phyloP scores from a whole-genome alignment of 139 green algal genomes.

The Coccomyxa sp. region DNA sequence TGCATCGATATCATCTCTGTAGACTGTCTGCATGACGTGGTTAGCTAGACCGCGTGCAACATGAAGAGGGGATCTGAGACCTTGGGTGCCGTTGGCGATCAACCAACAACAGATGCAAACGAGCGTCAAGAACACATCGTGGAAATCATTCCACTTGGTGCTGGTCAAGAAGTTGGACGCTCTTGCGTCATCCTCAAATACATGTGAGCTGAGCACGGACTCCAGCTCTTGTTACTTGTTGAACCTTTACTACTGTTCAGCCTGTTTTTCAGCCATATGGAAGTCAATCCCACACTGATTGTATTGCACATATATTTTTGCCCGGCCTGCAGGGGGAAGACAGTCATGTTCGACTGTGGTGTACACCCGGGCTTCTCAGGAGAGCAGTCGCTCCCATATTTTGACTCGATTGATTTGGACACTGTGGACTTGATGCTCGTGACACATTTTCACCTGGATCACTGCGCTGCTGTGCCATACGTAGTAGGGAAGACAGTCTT shows the following conservation, averaged over 20 bases:
- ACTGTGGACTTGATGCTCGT: conserved; percentile 88
- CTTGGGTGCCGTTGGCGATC: too few species aligned
- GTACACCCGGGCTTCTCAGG: conserved; percentile 91
- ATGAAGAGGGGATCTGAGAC: too few species aligned
- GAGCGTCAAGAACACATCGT: neutral
- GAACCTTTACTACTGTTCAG: too few species aligned
- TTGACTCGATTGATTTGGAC: conserved; percentile 83
- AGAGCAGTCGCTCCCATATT: conserved; percentile 80
- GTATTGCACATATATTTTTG: neutral
- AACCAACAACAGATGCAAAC: too few species aligned
- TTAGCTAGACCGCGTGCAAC: too few species aligned
- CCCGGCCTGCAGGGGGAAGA: conserved; percentile 56
- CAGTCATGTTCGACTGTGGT: conserved; percentile 93
- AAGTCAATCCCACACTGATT: too few species aligned
- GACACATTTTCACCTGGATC: conserved; percentile 98
- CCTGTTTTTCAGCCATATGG: too few species aligned
- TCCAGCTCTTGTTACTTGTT: too few species aligned
- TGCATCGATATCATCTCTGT: too few species aligned
- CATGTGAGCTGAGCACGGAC: conserved; percentile 45
- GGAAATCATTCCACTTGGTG: conserved; percentile 84
- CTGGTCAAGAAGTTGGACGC: conserved; percentile 91
- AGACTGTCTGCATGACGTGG: too few species aligned
- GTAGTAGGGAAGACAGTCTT: conserved; percentile 86
- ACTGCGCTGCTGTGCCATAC: conserved; percentile 93
- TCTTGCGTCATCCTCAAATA: conserved; percentile 93